A percentile compares a stretch with the other conserved stretches of the same genome.
phyloP scores from a whole-genome alignment of 495 filamentous ascomycete genomes.

The Geoglossum glabrum region DNA sequence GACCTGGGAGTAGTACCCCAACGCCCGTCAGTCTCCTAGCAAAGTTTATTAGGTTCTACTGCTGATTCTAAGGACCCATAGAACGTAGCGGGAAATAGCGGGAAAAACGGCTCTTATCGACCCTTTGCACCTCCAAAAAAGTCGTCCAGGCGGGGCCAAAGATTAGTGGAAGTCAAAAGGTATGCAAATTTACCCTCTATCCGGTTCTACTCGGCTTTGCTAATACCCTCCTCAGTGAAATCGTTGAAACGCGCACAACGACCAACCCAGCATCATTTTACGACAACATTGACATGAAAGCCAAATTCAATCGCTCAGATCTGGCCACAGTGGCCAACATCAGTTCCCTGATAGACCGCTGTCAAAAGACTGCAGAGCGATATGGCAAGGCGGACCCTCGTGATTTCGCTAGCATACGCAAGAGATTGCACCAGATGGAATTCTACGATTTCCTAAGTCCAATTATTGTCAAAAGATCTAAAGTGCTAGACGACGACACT shows the following conservation, averaged over 20 bases:
- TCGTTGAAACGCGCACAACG: slow-evolving; percentile 16
- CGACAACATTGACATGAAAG: slow-evolving; percentile 14
- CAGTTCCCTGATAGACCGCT: slow-evolving; percentile 1
- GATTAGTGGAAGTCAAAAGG: background rate
- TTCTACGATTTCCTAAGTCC: slow-evolving; percentile 14
- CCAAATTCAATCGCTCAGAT: slow-evolving; percentile 2
- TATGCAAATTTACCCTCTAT: background rate
- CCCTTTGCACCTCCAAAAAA: slow-evolving; percentile 7
- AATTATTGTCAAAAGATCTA: slow-evolving; percentile 15
- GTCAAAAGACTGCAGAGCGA: background rate
- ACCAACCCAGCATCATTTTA: slow-evolving; percentile 32
- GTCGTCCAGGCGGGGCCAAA: background rate
- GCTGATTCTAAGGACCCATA: background rate
- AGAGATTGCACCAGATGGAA: slow-evolving; percentile 15
- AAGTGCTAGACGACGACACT: slow-evolving; percentile 19
- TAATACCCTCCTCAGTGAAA: background rate
- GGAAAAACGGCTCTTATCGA: background rate
- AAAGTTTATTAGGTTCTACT: background rate
- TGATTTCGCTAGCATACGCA: slow-evolving; percentile 9
- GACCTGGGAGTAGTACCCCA: background rate
- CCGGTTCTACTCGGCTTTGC: background rate
- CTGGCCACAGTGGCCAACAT: slow-evolving; percentile 2
- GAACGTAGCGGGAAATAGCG: background rate
- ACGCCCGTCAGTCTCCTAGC: background rate
- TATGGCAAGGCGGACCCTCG: background rate